These are phyloP conservation scores for Botrytis medusae DNA, from an alignment of 2,329 filamentous ascomycete genomes.

Conservation along the genomic window DNA sequence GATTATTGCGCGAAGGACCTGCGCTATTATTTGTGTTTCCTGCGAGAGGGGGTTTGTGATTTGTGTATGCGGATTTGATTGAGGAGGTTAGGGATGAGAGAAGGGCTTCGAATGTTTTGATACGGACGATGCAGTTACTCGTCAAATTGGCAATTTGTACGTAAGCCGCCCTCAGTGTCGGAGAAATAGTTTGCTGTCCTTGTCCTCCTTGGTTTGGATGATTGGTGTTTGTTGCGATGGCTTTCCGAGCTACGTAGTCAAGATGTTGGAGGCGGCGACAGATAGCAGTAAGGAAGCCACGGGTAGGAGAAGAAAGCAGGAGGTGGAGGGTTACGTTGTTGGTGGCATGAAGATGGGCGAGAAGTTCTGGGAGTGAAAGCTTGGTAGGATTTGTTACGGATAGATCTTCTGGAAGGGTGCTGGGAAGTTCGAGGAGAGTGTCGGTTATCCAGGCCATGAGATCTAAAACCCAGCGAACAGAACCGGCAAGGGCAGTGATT, in stretches of 20 bases:
- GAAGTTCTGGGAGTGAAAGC: constrained; percentile 49
- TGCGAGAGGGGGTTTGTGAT: constrained; percentile 26
- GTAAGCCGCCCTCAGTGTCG: constrained; percentile 36
- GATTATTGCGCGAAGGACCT: constrained; percentile 34
- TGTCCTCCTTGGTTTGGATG: constrained; percentile 16
- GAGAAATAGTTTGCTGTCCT: constrained; percentile 28
- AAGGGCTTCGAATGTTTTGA: constrained; percentile 38
- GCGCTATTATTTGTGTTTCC: constrained; percentile 23
- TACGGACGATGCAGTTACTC: constrained; percentile 33
- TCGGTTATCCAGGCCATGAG: constrained; percentile 64
- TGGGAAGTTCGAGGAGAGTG: constrained; percentile 55
- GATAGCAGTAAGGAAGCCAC: constrained; percentile 68
- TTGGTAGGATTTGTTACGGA: constrained; percentile 48
- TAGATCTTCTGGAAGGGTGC: constrained; percentile 47
- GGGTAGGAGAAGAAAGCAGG: constrained; percentile 71
- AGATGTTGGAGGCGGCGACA: constrained; percentile 64
- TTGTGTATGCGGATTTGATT: constrained; percentile 36
- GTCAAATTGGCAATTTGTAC: constrained; percentile 38
- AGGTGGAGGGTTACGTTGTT: constrained; percentile 62
- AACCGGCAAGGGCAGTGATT: constrained; percentile 69
- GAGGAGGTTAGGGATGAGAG: constrained; percentile 33
- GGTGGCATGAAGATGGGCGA: constrained; percentile 51
- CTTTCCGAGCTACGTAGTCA: constrained; percentile 43
- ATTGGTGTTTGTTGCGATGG: constrained; percentile 28
- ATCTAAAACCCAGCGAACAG: constrained; percentile 76